Conservation (phyloP, 306 rosid genomes). For the Vigna angularis region DNA sequence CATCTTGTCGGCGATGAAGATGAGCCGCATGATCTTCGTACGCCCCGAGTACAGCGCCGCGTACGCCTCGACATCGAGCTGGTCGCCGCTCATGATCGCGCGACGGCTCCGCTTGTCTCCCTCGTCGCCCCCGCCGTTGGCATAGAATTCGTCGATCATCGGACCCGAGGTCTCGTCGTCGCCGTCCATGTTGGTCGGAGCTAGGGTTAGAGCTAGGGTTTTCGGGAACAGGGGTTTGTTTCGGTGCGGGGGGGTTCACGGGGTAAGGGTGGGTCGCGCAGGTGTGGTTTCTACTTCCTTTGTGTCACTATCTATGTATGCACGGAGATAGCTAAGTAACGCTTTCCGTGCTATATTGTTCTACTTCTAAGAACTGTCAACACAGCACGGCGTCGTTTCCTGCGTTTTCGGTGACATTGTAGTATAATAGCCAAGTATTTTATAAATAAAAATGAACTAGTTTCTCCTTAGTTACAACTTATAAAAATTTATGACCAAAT, state of each 20-base stretch:
- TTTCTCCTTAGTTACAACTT: too few species aligned
- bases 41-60: constrained; percentile 86
- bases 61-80: constrained; percentile 92
- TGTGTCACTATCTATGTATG: background rate
- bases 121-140: constrained; percentile 70
- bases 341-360: background rate
- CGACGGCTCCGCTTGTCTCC: constrained; percentile 61
- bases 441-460: too few species aligned
- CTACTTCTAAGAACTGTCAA: background rate
- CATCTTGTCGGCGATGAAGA: constrained; percentile 71
- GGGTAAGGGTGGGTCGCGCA: constrained; percentile 9
- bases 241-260: constrained; percentile 27
- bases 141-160: constrained; percentile 85
- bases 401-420: background rate
- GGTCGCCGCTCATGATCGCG: constrained; percentile 90
- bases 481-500: too few species aligned
- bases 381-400: background rate
- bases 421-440: too few species aligned
- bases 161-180: constrained; percentile 72
- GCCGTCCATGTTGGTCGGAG: constrained; percentile 63
- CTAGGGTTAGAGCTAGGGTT: constrained; percentile 49
- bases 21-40: constrained; percentile 81
- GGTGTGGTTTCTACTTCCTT: background rate
- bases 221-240: constrained; percentile 26
- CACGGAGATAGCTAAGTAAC: background rate